phyloP scores from a whole-genome alignment of 805 yeast species.

The Spathaspora arborariae region DNA sequence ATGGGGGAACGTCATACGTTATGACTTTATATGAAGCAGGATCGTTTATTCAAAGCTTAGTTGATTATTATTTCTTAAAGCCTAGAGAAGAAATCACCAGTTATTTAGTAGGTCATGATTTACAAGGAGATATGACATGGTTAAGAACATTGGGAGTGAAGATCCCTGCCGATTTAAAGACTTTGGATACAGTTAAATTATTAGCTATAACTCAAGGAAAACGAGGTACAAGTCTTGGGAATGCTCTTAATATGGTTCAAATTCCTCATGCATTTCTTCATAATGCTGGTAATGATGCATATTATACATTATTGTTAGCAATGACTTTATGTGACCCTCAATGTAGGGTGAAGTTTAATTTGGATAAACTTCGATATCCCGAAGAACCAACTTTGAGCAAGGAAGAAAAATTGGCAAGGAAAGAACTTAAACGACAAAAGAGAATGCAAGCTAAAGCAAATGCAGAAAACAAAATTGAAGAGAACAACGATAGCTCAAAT shows the following conservation, averaged over 20 bases:
- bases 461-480: neutral
- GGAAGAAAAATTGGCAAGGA: constrained; percentile 7
- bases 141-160: constrained; percentile 41
- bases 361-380: constrained; percentile 5
- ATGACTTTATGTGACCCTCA: constrained; percentile 47
- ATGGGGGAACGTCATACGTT: constrained; percentile 47
- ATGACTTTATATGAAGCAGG: constrained; percentile 35
- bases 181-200: constrained; percentile 47
- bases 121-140: constrained; percentile 57
- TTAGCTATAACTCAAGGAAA: constrained; percentile 39
- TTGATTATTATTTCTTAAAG: constrained; percentile 40
- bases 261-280: constrained; percentile 59
- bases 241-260: constrained; percentile 40
- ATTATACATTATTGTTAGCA: constrained; percentile 52
- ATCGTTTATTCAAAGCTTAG: constrained; percentile 36
- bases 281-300: constrained; percentile 71
- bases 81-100: constrained; percentile 14
- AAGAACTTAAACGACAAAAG: constrained; percentile 4
- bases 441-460: constrained; percentile 1
- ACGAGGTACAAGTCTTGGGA: constrained; percentile 39
- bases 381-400: constrained; percentile 4
- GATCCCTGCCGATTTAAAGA: constrained; percentile 31
- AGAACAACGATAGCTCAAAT: neutral
- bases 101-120: constrained; percentile 57
- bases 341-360: constrained; percentile 15